Conservation (phyloP, 2,329 filamentous ascomycete species). For the Verticillium albo-atrum region DNA sequence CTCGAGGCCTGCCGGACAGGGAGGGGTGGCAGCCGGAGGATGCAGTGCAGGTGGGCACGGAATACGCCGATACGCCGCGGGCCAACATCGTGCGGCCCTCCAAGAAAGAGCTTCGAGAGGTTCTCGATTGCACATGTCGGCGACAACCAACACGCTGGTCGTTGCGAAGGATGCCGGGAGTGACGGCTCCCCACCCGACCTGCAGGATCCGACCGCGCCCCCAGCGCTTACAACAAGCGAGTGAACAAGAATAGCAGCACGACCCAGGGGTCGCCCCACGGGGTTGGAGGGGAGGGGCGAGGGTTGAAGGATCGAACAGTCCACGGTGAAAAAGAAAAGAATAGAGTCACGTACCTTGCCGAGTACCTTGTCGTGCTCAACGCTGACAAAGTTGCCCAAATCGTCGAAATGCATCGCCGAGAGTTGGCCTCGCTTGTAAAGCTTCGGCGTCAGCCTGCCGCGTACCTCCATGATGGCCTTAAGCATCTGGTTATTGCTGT, state of each 20-base stretch:
- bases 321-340: constrained; percentile 8
- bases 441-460: constrained; percentile 84
- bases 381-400: constrained; percentile 74
- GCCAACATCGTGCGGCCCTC: neutral
- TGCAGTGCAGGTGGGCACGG: neutral
- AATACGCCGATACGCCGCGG: neutral
- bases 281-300: neutral
- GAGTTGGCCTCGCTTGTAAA: constrained; percentile 78
- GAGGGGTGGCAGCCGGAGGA: neutral
- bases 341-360: constrained; percentile 59
- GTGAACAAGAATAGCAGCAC: neutral
- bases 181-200: neutral
- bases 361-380: constrained; percentile 83
- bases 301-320: neutral
- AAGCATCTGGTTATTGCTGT: constrained; percentile 98
- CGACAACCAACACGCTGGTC: neutral
- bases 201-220: neutral
- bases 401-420: constrained; percentile 79
- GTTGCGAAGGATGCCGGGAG: neutral
- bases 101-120: neutral
- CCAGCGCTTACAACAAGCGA: neutral
- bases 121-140: neutral
- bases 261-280: neutral
- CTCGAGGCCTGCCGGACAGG: neutral
- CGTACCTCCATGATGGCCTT: constrained; percentile 94